Evolutionary conservation across 2,329 filamentous ascomycete species (phyloP).

Genomic region (Fusarium haematococcum): DNA sequence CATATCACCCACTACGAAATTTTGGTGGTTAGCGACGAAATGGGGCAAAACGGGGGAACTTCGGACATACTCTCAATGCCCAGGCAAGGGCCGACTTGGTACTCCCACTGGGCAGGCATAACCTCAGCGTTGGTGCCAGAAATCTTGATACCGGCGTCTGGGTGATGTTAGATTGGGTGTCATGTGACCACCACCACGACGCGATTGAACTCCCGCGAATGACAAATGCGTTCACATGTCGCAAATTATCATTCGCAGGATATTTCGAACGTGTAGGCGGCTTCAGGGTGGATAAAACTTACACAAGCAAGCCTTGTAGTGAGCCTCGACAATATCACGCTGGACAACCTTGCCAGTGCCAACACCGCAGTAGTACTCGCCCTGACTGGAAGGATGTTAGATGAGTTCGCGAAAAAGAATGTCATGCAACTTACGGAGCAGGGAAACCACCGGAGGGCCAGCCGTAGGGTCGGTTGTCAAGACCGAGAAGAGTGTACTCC

Average conservation of each 20-base stretch:
- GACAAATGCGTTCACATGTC: background rate
- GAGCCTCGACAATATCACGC: slow-evolving; percentile 91
- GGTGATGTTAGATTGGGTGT: slow-evolving; percentile 12
- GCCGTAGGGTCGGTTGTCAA: slow-evolving; percentile 89
- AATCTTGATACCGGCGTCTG: slow-evolving; percentile 85
- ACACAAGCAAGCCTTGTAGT: slow-evolving; percentile 75
- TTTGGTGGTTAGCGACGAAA: slow-evolving; percentile 41
- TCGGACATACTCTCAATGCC: slow-evolving; percentile 80
- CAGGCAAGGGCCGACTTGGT: slow-evolving; percentile 90
- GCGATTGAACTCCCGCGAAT: background rate
- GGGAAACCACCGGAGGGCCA: slow-evolving; percentile 79
- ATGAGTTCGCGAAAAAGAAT: background rate
- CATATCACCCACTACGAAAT: slow-evolving; percentile 82
- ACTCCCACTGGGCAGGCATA: slow-evolving; percentile 98
- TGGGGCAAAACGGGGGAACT: background rate
- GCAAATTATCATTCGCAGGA: background rate
- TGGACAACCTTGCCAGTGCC: slow-evolving; percentile 97
- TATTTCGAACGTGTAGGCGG: background rate
- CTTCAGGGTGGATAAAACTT: slow-evolving; percentile 24
- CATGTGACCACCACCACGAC: background rate
- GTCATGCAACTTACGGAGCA: slow-evolving; percentile 65
- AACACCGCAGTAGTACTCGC: slow-evolving; percentile 81
- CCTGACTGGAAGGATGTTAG: slow-evolving; percentile 47
- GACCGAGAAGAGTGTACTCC: slow-evolving; percentile 86
- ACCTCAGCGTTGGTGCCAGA: slow-evolving; percentile 99